These are phyloP conservation scores for Parsonsia alboflavescens DNA, from an alignment of 257 asterid species.

Conservation along the genomic window DNA sequence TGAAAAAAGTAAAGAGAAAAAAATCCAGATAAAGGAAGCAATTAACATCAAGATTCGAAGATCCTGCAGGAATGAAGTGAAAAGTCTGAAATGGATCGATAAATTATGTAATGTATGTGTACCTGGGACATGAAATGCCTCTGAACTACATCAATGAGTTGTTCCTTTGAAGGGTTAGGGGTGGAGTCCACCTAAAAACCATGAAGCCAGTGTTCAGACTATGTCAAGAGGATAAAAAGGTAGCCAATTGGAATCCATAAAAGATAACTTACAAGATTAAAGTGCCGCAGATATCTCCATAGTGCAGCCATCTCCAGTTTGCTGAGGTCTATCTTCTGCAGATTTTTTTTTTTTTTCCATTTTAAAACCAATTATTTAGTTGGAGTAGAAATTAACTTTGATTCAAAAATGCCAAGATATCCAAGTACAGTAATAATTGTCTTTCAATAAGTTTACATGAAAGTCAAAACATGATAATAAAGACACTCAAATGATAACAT, in stretches of 20 bases:
- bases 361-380: background rate
- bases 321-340: conserved; percentile 76
- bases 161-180: conserved; percentile 85
- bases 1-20: no score
- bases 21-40: no score
- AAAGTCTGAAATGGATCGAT: background rate
- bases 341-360: background rate
- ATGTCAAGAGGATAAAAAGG: background rate
- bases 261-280: conserved; percentile 64
- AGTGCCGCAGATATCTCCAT: conserved; percentile 83
- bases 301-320: conserved; percentile 85
- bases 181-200: conserved; percentile 52
- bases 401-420: background rate
- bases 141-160: conserved; percentile 79
- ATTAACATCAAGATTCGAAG: no score
- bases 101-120: background rate
- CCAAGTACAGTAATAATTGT: background rate
- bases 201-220: background rate
- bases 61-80: no score
- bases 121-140: conserved; percentile 93
- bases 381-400: background rate
- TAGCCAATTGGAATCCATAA: background rate
- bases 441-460: background rate
- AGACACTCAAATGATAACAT: background rate
- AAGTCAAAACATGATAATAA: conserved; percentile 3